Evolutionary conservation across 2,329 filamentous ascomycete species (phyloP), one percentile per base, ranked within the genome.

Genomic region (Aspergillus pseudoviridinutans): DNA sequence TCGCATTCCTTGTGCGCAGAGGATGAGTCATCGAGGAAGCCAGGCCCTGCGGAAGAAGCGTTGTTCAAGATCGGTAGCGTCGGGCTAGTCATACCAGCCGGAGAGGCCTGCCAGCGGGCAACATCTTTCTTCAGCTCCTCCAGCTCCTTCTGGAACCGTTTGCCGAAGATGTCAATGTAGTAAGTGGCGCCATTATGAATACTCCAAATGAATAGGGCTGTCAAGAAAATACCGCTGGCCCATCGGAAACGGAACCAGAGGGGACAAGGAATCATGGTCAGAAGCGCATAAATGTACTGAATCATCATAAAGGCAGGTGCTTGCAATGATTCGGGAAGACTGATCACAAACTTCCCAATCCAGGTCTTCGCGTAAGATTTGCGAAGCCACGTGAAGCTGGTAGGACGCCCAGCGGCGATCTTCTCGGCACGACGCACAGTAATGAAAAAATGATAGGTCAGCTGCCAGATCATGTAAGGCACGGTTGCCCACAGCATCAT

Each of bases 81-180:
- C 1, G 74, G 72, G 51, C 68, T 73, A 8, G 61, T 66, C 2
- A 62, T 54, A 27, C 67, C 68, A 46, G 75, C 73, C 3, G 73
- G 71, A 17, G 70, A 74, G 25, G 67, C 68, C 74, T 96, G 92
- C 91, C 91, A 95, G 72, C 91, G 93, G 49, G 87, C 84, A 8
- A 99, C 92, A 69, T 99, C 94, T 55, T 85, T 85, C 76, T 89
- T 92, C 77, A 99, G 84, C 53, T 88, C 84, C 71, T 99, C 92
- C 12, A 99, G 81, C 74, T 99, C 94, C 71, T 93, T 96, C 79
- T 99, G 91, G 80, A 99, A 97, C 2, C 92, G 86, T 68, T 90
- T 96, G 54, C 95, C 94, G 72, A 97, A 99, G 1, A 97, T 91
- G 67, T 99, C 94, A 69, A 99, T 97, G 76, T 99, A 99, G 75